Conservation (phyloP, 2,329 filamentous ascomycete genomes). For the Biscogniauxia mediterranea region DNA sequence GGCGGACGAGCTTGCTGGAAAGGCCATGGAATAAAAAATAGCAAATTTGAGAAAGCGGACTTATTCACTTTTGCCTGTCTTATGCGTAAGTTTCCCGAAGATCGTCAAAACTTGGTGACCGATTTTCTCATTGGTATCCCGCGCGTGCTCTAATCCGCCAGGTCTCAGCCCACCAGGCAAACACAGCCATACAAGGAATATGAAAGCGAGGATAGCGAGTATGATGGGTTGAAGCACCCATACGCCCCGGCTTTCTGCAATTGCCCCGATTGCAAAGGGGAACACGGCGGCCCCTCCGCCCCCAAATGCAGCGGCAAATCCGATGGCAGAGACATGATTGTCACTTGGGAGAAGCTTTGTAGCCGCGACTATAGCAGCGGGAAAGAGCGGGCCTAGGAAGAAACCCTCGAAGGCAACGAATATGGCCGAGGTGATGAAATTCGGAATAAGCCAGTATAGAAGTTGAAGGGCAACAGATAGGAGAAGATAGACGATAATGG, state of each 20-base stretch:
- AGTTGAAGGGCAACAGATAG: slow-evolving; percentile 64
- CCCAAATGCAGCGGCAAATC: slow-evolving; percentile 77
- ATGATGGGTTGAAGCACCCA: slow-evolving; percentile 56
- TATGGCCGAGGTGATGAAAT: slow-evolving; percentile 70
- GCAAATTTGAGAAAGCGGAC: not conserved
- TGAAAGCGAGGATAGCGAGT: slow-evolving; percentile 45
- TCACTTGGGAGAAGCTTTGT: slow-evolving; percentile 72
- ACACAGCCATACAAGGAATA: slow-evolving; percentile 45
- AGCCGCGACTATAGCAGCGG: slow-evolving; percentile 68
- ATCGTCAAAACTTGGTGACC: slow-evolving; percentile 25
- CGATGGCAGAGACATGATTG: slow-evolving; percentile 76
- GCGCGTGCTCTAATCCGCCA: slow-evolving; percentile 42
- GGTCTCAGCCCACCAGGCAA: slow-evolving; percentile 39
- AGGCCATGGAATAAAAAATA: slow-evolving; percentile 11
- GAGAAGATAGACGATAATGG: slow-evolving; percentile 62
- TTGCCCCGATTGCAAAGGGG: slow-evolving; percentile 66
- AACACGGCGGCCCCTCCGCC: slow-evolving; percentile 68
- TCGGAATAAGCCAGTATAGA: slow-evolving; percentile 78
- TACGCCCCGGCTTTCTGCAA: slow-evolving; percentile 58
- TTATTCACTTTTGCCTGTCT: not conserved
- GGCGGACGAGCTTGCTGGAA: slow-evolving; percentile 59
- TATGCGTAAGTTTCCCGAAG: not conserved
- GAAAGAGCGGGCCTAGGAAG: slow-evolving; percentile 78
- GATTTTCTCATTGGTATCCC: slow-evolving; percentile 36
- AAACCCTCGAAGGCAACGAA: slow-evolving; percentile 73